Percentiles rank a stretch among this genome's conserved stretches.
phyloP scores from a whole-genome alignment of 805 yeast species.

The Metschnikowia rubicola region DNA sequence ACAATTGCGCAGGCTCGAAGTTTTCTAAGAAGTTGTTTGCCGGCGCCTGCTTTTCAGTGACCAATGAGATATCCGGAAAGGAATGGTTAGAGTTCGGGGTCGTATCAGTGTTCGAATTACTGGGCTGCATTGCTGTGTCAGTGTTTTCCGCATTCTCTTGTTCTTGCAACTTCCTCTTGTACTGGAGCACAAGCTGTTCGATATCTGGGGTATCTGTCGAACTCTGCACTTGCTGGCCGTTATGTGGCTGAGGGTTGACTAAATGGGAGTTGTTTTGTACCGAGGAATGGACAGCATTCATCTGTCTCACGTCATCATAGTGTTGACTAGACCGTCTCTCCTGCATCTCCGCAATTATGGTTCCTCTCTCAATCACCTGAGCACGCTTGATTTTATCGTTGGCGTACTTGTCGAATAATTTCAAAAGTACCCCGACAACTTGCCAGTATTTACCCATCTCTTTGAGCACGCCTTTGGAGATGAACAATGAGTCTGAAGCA shows the following conservation, averaged over 20 bases:
- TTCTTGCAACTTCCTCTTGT: slow-evolving; percentile 20
- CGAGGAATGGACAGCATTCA: slow-evolving; percentile 2
- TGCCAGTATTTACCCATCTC: slow-evolving; percentile 40
- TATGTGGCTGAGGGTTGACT: not conserved
- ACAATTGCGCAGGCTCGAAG: slow-evolving; percentile 56
- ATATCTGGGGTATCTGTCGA: slow-evolving; percentile 19
- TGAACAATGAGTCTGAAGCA: slow-evolving; percentile 40
- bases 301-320: not conserved
- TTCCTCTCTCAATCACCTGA: slow-evolving; percentile 36
- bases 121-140: not conserved
- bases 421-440: slow-evolving; percentile 34
- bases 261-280: not conserved
- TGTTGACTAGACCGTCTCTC: slow-evolving; percentile 26
- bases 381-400: slow-evolving; percentile 42
- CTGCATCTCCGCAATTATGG: slow-evolving; percentile 36
- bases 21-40: slow-evolving; percentile 44
- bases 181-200: slow-evolving; percentile 34
- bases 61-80: slow-evolving; percentile 53
- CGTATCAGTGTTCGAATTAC: slow-evolving; percentile 19
- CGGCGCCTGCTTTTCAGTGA: slow-evolving; percentile 50
- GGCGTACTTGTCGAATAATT: slow-evolving; percentile 41
- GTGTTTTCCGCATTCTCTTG: slow-evolving; percentile 1
- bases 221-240: not conserved
- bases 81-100: slow-evolving; percentile 38
- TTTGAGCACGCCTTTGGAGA: slow-evolving; percentile 35